A percentile compares a stretch with the other conserved stretches of the same genome.
Evolutionary conservation across 257 asterid species (phyloP).

Genomic region (Solanum paucissectum): DNA sequence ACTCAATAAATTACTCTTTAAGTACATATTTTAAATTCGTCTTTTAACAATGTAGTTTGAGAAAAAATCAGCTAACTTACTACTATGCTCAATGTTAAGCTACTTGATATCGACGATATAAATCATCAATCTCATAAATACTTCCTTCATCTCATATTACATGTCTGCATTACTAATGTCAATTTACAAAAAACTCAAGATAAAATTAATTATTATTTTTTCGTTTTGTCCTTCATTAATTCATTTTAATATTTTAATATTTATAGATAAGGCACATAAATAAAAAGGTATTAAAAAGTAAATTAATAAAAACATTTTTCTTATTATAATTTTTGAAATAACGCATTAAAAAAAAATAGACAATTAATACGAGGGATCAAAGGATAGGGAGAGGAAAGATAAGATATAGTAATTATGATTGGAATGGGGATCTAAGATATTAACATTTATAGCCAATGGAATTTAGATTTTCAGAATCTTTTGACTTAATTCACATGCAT

Average conservation of each 20-base stretch:
- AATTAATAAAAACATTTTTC: not conserved
- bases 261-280: too few relatives aligned
- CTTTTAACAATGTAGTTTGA: not conserved
- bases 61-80: not conserved
- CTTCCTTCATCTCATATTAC: not conserved
- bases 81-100: not conserved
- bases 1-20: not conserved
- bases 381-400: not conserved
- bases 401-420: not conserved
- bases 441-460: not conserved
- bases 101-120: not conserved
- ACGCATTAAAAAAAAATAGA: not conserved
- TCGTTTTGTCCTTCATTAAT: not conserved
- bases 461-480: not conserved
- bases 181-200: not conserved
- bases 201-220: too few relatives aligned
- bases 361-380: not conserved
- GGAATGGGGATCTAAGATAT: not conserved
- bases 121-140: not conserved
- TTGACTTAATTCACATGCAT: not conserved
- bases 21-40: not conserved
- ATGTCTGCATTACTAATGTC: fast-evolving
- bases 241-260: not conserved
- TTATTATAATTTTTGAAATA: not conserved
- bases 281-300: not conserved